These are phyloP conservation scores for Taiozyma sp. DNA, from an alignment of 1,139 yeast genomes.

Conservation along the genomic window DNA sequence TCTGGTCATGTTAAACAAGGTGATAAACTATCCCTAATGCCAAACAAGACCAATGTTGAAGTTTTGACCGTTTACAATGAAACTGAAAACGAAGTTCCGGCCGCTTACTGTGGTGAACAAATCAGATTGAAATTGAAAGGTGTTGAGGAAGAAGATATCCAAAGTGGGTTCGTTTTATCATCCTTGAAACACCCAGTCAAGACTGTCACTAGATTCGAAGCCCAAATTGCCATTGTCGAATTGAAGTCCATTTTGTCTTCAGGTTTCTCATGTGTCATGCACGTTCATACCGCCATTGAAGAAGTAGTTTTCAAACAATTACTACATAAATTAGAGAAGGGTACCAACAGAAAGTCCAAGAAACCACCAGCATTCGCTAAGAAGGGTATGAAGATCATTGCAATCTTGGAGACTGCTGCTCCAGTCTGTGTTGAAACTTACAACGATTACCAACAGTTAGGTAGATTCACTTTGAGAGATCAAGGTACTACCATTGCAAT, in stretches of 20 bases:
- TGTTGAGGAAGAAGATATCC: constrained; percentile 94
- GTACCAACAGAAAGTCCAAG: constrained; percentile 94
- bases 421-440: constrained; percentile 94
- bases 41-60: constrained; percentile 80
- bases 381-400: constrained; percentile 98
- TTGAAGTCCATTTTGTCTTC: constrained; percentile 89
- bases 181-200: constrained; percentile 85
- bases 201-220: constrained; percentile 87
- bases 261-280: constrained; percentile 98
- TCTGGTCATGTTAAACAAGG: constrained; percentile 89
- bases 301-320: constrained; percentile 82
- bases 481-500: constrained; percentile 98
- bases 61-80: constrained; percentile 86
- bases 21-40: constrained; percentile 78
- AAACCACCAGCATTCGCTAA: constrained; percentile 98
- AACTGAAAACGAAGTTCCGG: constrained; percentile 90
- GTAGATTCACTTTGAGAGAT: constrained; percentile 97
- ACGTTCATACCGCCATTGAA: constrained; percentile 96
- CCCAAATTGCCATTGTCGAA: constrained; percentile 96
- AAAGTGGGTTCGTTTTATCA: constrained; percentile 87
- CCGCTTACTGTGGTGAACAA: constrained; percentile 95
- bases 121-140: constrained; percentile 91
- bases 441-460: constrained; percentile 89
- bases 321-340: constrained; percentile 91
- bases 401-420: constrained; percentile 76